Conservation (phyloP, 495 filamentous ascomycete species). For the Platismatia glauca region DNA sequence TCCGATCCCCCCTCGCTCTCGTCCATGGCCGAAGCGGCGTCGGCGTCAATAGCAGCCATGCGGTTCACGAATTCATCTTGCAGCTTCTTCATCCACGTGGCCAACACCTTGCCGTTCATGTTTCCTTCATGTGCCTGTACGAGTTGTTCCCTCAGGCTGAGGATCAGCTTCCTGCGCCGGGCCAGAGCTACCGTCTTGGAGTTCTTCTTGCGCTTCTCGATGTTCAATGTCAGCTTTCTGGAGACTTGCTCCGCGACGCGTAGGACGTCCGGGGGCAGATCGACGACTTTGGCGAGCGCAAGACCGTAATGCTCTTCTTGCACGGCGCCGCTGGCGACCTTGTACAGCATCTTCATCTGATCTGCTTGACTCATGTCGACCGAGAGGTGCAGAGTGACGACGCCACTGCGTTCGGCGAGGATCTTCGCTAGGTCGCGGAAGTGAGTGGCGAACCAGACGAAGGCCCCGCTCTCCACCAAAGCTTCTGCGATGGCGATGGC, state of each 20-base stretch:
- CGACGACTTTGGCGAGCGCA: slow-evolving; percentile 63
- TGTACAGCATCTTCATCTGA: slow-evolving; percentile 80
- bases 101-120: slow-evolving; percentile 57
- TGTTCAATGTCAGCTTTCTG: slow-evolving; percentile 44
- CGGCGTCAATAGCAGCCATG: slow-evolving; percentile 55
- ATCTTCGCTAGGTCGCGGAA: slow-evolving; percentile 76
- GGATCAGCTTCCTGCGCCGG: slow-evolving; percentile 59
- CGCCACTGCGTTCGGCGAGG: slow-evolving; percentile 60
- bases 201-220: slow-evolving; percentile 45
- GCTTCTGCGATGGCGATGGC: slow-evolving; percentile 85
- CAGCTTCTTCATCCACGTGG: slow-evolving; percentile 56
- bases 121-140: slow-evolving; percentile 56
- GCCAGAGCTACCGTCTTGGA: slow-evolving; percentile 48
- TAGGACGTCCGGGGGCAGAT: slow-evolving; percentile 59
- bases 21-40: slow-evolving; percentile 21
- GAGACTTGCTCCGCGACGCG: slow-evolving; percentile 59
- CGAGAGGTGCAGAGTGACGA: slow-evolving; percentile 72
- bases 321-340: slow-evolving; percentile 59
- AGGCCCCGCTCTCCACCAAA: slow-evolving; percentile 61
- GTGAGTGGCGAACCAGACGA: slow-evolving; percentile 91
- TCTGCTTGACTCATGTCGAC: slow-evolving; percentile 51
- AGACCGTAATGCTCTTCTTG: slow-evolving; percentile 69
- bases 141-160: slow-evolving; percentile 68
- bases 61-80: slow-evolving; percentile 66
- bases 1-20: slow-evolving; percentile 16